Conservation (phyloP, 163 green algal species). For the Chloroidium sp. region DNA sequence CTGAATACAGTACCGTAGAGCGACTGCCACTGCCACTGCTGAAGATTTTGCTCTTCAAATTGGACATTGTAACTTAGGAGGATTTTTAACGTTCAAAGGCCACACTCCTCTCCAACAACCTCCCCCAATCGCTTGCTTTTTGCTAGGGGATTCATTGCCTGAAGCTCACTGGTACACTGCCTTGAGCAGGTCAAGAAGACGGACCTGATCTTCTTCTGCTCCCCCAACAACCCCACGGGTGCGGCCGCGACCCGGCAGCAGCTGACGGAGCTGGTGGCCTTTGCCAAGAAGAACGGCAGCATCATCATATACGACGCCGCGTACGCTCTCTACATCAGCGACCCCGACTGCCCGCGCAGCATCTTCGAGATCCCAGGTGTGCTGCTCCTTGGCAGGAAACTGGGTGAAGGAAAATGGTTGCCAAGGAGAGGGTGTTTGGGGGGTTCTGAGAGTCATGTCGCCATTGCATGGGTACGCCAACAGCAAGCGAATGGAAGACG, state of each 20-base stretch:
- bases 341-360: constrained; percentile 85
- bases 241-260: constrained; percentile 85
- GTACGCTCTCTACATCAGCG: constrained; percentile 94
- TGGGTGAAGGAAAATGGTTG: no score
- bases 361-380: constrained; percentile 96
- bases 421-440: no score
- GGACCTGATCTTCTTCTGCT: constrained; percentile 99
- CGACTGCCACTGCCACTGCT: no score
- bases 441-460: not conserved
- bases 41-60: no score
- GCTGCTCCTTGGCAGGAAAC: not conserved
- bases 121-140: not conserved
- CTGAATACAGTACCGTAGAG: no score
- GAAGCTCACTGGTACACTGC: constrained; percentile 1
- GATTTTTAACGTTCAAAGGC: not conserved
- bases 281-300: constrained; percentile 78
- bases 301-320: constrained; percentile 97
- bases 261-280: constrained; percentile 83
- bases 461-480: not conserved
- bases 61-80: no score
- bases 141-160: not conserved
- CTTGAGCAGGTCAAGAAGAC: constrained; percentile 52
- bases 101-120: not conserved
- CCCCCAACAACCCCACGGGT: constrained; percentile 95
- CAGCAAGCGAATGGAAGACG: no score